Evolutionary conservation across 768 basidiomycete species (phyloP).

Genomic region (Lactarius trivialis): DNA sequence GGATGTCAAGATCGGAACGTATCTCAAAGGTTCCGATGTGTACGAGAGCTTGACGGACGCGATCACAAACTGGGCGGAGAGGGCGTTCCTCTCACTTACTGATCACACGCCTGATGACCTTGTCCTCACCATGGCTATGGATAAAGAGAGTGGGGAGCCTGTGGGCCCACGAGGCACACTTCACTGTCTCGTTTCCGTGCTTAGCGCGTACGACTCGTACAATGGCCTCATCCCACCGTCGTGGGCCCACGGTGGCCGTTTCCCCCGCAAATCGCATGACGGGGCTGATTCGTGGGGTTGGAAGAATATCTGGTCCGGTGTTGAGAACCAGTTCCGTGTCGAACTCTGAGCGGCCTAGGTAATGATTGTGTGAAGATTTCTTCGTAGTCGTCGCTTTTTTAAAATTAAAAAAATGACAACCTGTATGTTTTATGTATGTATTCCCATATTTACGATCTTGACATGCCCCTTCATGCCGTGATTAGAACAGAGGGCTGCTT

Average conservation of each 20-base stretch:
- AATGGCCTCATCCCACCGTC: conserved; percentile 6
- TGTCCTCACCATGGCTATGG: neutral
- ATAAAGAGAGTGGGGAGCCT: neutral
- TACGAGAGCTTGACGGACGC: conserved; percentile 1
- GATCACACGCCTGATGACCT: conserved; percentile 6
- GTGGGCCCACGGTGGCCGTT: neutral
- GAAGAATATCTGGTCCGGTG: neutral
- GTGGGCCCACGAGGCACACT: neutral
- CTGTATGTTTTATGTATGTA: no score
- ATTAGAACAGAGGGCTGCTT: neutral
- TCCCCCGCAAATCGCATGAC: neutral
- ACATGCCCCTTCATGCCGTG: no score
- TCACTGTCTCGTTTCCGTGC: neutral
- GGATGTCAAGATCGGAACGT: conserved; percentile 1
- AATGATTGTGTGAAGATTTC: no score
- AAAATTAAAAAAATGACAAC: no score
- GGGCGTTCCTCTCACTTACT: neutral
- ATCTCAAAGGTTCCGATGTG: neutral
- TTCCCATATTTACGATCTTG: no score
- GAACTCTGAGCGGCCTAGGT: neutral
- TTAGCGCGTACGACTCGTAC: neutral
- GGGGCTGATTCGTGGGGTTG: neutral
- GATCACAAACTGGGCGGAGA: conserved; percentile 4
- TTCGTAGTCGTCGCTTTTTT: no score
- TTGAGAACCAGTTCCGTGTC: neutral